Conservation (phyloP, 2,329 filamentous ascomycete species). For the Xylariales sp. region DNA sequence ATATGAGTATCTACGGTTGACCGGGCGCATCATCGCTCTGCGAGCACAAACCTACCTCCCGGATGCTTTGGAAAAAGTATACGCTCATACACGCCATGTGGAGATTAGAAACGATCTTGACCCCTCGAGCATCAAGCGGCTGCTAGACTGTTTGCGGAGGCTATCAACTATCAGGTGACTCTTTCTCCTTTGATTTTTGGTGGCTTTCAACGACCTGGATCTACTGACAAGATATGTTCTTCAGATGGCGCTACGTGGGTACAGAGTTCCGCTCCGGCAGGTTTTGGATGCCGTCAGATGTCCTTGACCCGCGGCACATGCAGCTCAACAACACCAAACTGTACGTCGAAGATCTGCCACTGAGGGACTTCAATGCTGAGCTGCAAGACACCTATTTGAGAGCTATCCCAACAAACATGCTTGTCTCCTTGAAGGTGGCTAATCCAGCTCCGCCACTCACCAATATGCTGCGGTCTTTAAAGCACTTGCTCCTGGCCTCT, state of each 20-base stretch:
- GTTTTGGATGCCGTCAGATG: slow-evolving; percentile 34
- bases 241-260: slow-evolving; percentile 36
- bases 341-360: slow-evolving; percentile 36
- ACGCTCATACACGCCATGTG: slow-evolving; percentile 35
- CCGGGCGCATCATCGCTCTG: slow-evolving; percentile 30
- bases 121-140: slow-evolving; percentile 27
- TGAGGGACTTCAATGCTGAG: slow-evolving; percentile 31
- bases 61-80: slow-evolving; percentile 30
- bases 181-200: neutral
- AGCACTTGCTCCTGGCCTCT: slow-evolving; percentile 34
- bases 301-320: slow-evolving; percentile 29
- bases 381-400: slow-evolving; percentile 31
- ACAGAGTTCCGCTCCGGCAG: slow-evolving; percentile 21
- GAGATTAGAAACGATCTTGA: slow-evolving; percentile 35
- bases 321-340: slow-evolving; percentile 27
- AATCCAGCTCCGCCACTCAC: slow-evolving; percentile 36
- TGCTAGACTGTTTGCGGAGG: slow-evolving; percentile 31
- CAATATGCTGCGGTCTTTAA: slow-evolving; percentile 35
- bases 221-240: neutral
- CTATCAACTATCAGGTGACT: slow-evolving; percentile 37
- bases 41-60: slow-evolving; percentile 29
- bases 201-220: neutral
- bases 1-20: slow-evolving; percentile 35
- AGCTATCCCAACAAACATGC: slow-evolving; percentile 32
- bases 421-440: slow-evolving; percentile 36